Conservation (phyloP, 1,284 basidiomycete genomes). For the Psilocybe mexicana region DNA sequence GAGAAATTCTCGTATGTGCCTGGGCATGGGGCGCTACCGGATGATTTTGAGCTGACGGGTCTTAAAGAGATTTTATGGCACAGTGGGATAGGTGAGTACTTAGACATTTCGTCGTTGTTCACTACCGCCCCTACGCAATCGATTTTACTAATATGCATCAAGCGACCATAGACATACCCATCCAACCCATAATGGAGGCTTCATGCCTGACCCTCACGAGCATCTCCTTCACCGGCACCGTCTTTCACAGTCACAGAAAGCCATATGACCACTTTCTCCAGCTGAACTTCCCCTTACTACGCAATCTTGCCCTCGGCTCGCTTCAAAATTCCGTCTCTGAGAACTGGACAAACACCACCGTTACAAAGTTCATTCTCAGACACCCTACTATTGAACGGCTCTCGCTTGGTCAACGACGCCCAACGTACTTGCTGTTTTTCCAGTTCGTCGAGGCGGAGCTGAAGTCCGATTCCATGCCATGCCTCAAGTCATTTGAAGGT, state of each 20-base stretch:
- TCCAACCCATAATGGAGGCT: constrained; percentile 8
- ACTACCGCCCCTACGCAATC: not conserved
- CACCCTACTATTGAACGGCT: constrained; percentile 16
- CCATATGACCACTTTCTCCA: constrained; percentile 13
- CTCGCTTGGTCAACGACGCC: constrained; percentile 13
- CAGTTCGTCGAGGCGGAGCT: constrained; percentile 14
- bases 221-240: constrained; percentile 16
- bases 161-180: constrained; percentile 12
- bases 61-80: constrained; percentile 14
- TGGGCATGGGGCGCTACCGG: constrained; percentile 4
- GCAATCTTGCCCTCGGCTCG: constrained; percentile 15
- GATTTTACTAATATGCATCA: not conserved
- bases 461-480: constrained; percentile 10
- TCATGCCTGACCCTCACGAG: constrained; percentile 12
- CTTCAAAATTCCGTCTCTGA: constrained; percentile 1
- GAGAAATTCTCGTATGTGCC: constrained; percentile 12
- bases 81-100: constrained; percentile 10
- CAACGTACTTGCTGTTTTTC: constrained; percentile 11
- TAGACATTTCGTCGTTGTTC: not conserved
- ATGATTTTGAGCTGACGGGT: constrained; percentile 7
- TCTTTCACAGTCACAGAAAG: constrained; percentile 3
- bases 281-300: constrained; percentile 14
- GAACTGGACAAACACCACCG: constrained; percentile 5
- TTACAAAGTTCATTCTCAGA: constrained; percentile 16
- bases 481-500: constrained; percentile 18